phyloP scores from a whole-genome alignment of 345 rosid species.

The Hibiscus tridactylites region DNA sequence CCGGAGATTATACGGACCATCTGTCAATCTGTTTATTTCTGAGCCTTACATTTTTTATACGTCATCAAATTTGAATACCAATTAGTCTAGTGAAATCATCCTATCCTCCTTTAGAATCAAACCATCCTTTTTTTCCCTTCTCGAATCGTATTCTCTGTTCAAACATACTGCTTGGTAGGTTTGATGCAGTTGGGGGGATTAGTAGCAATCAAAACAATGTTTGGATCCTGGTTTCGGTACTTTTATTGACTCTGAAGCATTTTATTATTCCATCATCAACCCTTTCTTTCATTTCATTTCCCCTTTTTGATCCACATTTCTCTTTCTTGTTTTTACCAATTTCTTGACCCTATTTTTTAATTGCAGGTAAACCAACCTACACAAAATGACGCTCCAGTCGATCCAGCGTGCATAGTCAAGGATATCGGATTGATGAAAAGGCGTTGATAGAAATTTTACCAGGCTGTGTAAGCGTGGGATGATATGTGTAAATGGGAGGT shows the following conservation, averaged over 20 bases:
- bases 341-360: neutral
- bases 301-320: neutral
- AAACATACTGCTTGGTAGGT: neutral
- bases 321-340: too few species aligned
- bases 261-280: neutral
- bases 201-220: neutral
- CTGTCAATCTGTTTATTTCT: neutral
- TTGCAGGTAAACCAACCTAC: neutral
- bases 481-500: neutral
- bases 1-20: neutral
- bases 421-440: neutral
- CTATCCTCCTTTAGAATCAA: neutral
- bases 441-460: neutral
- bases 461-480: slow-evolving; percentile 17
- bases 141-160: neutral
- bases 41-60: neutral
- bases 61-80: neutral
- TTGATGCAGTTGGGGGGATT: neutral
- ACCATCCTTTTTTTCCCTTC: too few species aligned
- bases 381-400: neutral
- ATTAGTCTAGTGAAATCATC: neutral
- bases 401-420: neutral
- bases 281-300: neutral
- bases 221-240: neutral
- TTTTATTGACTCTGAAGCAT: neutral